Base-by-base conservation (phyloP, 768 basidiomycete genomes). In the Agaricus bisporus region DNA sequence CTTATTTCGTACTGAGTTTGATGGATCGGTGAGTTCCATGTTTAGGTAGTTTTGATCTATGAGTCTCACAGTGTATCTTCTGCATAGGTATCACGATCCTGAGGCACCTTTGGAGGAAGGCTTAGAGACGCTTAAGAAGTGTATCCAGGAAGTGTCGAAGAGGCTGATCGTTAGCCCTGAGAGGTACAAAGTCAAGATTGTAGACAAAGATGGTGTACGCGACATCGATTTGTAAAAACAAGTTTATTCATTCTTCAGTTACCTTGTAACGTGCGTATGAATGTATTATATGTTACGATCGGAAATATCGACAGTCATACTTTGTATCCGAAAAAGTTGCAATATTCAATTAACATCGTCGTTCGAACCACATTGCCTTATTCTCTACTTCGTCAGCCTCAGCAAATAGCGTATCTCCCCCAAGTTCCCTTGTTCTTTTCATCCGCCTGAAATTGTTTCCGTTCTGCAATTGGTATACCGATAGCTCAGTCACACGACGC, bases 1-100 rank as follows among this genome's bases (percentile, higher is more conserved):
- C 86, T 52, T 97, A 94, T 71, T 97, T 98, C 68, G 86, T 85
- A 9, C 71, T 98, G 60, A 85, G 87, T 81, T 88, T 95, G 66
- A 77, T 98, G 51, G 97, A 99, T 66, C 78, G 90, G 90, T 91
- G 54, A 37, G 80, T 65, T n/a, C 17, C 35, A 17, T 17, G 44
- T 41, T 17, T 25, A 44, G 20, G 10, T 15, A 18, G 49, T 10
- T 20, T 59, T 14, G 36, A 25, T 45, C 26, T 49, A 28, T 28
- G 5, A 10, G 17, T 49, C 57, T 43, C 10, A 50, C 42, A 41
- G 9, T 38, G 39, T 47, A 35, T 20, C 11, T 51, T 4, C 43
- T 38, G 46, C 41, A 9, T 54, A 91, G 91, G 59, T 98, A 97
- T 68, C 95, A 98, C 67, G 81, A 93, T 68, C 93, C 94, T 0